Base-by-base conservation (phyloP, 441 rosid species). In the Viola pubescens region DNA sequence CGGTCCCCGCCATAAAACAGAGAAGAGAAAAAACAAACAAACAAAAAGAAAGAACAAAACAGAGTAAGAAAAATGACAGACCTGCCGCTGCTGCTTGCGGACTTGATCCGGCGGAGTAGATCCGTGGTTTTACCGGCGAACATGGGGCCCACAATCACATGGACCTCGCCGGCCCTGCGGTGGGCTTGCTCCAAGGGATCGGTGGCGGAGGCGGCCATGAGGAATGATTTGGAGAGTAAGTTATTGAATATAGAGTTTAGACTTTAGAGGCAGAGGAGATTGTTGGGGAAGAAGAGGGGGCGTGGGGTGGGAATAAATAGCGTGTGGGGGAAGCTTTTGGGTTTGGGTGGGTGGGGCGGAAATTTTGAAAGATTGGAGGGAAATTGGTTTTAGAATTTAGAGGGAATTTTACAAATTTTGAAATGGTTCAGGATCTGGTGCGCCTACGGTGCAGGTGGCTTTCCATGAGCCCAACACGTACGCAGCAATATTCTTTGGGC, bases 121-220 rank as follows among this genome's bases (percentile, higher is more conserved):
- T 94, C 82, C 2, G 96, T 92, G 58, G 97, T 86, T 57, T 92
- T 92, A 34, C 98, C 97, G 7, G 96, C 86, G 9, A 92, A 92
- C 97, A 92, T 87, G 53, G 97, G 96, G 4, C 97, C 96, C 39
- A 74, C 67, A 55, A 92, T 84, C 59, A 92, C 90, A 62, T 92
- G 97, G 42, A 92, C 60, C 61, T 87, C 81, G 4, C 95, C 94
- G 7, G 74, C 68, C 12, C 9, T 63, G 2, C 13, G 10, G 38
- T 37, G 34, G 3, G 34, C 3, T 26, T 26, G 34, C 34, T 26
- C 34, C 34, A 26, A 26, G 34, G 34, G 34, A 26, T 26, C 69
- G 2, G 8, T 2, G 52, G 71, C 75, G 47, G n/a, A n/a, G n/a
- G 80, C 63, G 5, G 81, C 76, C 92, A 89, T 87, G 47, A 58